These are phyloP conservation scores for Fagus crenata DNA, from an alignment of 306 rosid genomes.

Conservation along the genomic window DNA sequence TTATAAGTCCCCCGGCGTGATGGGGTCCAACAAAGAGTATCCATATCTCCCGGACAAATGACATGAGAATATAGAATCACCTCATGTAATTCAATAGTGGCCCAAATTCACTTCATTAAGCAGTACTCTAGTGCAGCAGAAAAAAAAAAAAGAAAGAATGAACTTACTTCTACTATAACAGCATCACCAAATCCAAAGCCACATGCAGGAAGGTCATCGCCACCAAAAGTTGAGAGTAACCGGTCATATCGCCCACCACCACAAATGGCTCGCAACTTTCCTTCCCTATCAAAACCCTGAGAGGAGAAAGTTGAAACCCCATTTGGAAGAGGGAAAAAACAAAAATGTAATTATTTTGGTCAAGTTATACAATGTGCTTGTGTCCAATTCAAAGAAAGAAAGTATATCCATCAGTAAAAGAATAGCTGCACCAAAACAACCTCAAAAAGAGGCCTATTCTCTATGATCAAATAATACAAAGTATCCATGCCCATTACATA, in stretches of 20 bases:
- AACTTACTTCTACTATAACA: constrained; percentile 87
- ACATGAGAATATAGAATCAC: background rate
- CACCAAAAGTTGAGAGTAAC: constrained; percentile 91
- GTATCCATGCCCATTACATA: background rate
- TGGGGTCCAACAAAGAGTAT: too few relatives aligned
- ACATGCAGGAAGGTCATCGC: constrained; percentile 87
- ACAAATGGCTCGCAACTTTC: constrained; percentile 97
- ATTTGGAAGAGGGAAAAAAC: constrained; percentile 21
- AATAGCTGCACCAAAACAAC: background rate
- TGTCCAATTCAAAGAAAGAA: constrained; percentile 18
- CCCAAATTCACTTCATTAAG: background rate
- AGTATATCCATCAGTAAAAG: constrained; percentile 9
- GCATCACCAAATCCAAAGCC: constrained; percentile 99
- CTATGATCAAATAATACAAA: background rate
- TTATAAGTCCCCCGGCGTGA: too few relatives aligned
- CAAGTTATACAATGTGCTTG: constrained; percentile 19
- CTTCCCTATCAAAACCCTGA: constrained; percentile 90
- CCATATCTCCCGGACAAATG: too few relatives aligned
- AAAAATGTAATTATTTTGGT: background rate
- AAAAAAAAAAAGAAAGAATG: constrained; percentile 8
- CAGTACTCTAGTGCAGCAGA: background rate
- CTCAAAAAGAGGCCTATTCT: background rate
- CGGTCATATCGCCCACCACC: constrained; percentile 95
- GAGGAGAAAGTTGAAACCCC: constrained; percentile 16
- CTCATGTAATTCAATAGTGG: background rate